These are phyloP conservation scores for Canavalia ensiformis DNA, from an alignment of 306 rosid genomes.

Conservation along the genomic window DNA sequence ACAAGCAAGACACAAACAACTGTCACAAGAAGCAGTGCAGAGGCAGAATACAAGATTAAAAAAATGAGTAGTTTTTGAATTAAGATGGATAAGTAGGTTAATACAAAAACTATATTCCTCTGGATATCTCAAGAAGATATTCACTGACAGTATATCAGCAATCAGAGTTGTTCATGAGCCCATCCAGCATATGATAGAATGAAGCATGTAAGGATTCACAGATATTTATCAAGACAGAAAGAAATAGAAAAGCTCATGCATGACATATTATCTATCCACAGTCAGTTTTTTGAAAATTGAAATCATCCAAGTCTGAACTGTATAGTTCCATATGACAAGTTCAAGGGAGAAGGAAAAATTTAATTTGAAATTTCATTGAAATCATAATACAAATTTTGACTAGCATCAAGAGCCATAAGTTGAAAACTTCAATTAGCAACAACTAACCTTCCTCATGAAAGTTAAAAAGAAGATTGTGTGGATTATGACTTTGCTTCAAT, in stretches of 20 bases:
- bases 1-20: too few species aligned
- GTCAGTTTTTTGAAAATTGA: background rate
- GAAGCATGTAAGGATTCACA: background rate
- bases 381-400: slow-evolving; percentile 5
- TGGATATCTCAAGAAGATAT: too few species aligned
- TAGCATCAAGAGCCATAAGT: slow-evolving; percentile 8
- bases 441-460: slow-evolving; percentile 73
- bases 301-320: background rate
- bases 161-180: too few species aligned
- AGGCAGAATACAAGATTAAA: too few species aligned
- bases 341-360: background rate
- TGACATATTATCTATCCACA: background rate
- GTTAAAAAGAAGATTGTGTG: slow-evolving; percentile 94
- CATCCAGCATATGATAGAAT: too few species aligned
- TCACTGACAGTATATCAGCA: too few species aligned
- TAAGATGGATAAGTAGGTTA: too few species aligned
- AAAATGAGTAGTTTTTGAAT: too few species aligned
- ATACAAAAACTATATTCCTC: too few species aligned
- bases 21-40: too few species aligned
- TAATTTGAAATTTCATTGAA: background rate
- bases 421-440: slow-evolving; percentile 47
- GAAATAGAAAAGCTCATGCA: background rate
- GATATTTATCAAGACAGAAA: background rate
- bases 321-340: background rate
- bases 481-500: slow-evolving; percentile 91